phyloP scores from a whole-genome alignment of 148 eudicot species.

The Rhododendron henanense region DNA sequence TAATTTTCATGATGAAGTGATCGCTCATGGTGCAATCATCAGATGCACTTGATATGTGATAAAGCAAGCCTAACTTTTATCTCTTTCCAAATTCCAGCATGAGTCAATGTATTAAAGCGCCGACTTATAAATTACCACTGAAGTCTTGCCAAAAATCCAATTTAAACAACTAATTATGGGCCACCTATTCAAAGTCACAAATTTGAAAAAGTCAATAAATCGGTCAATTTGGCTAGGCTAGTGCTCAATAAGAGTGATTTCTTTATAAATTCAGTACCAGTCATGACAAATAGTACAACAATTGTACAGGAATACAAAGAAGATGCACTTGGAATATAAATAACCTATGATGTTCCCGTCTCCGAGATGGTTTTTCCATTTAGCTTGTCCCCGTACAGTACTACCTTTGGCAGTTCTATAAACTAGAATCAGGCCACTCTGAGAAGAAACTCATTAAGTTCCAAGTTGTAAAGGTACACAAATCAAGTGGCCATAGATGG shows the following conservation, averaged over 20 bases:
- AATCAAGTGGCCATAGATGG: neutral
- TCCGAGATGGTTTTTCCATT: conserved; percentile 6
- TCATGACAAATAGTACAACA: neutral
- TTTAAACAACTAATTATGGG: neutral
- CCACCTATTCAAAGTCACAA: neutral
- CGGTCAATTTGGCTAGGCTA: neutral
- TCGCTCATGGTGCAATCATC: neutral
- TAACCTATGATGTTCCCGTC: neutral
- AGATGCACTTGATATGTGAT: neutral
- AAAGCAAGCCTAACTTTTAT: neutral
- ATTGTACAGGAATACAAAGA: neutral
- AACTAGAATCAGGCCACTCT: neutral
- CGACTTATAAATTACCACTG: neutral
- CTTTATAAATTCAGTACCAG: neutral
- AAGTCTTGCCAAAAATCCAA: neutral
- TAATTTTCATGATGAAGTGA: neutral
- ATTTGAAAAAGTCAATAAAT: neutral
- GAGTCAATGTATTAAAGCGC: neutral
- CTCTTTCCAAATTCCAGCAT: neutral
- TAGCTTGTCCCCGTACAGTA: neutral
- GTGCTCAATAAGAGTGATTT: neutral
- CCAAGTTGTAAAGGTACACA: neutral
- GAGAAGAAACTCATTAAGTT: neutral
- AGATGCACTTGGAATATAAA: neutral
- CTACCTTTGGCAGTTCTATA: neutral